A percentile compares a stretch with the other conserved stretches of the same genome.
phyloP scores from a whole-genome alignment of 371 early-diverging fungal species.

The Apophysomyces sp. region DNA sequence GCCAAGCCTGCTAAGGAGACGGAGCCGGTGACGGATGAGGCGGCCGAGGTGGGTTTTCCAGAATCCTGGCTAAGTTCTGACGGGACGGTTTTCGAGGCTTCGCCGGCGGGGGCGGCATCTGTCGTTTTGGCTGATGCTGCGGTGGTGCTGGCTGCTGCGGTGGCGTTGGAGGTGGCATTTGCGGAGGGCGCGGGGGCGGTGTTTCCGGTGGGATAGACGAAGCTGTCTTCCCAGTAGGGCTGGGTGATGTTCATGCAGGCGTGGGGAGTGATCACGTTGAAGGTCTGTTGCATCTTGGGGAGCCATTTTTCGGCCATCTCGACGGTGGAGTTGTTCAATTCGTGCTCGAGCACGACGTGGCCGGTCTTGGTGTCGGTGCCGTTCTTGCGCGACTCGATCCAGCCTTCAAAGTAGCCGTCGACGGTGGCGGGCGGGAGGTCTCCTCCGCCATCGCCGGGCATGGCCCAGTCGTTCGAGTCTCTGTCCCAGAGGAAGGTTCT shows the following conservation, averaged over 20 bases:
- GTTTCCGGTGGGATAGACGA: constrained; percentile 20
- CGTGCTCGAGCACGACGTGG: constrained; percentile 41
- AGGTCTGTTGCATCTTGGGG: constrained; percentile 26
- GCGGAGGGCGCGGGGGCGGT: neutral
- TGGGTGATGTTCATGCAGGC: constrained; percentile 30
- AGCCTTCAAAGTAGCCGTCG: constrained; percentile 40
- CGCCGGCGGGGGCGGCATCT: neutral
- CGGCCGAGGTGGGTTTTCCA: neutral
- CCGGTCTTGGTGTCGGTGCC: constrained; percentile 36
- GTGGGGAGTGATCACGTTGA: constrained; percentile 29
- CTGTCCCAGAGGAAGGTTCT: constrained; percentile 20
- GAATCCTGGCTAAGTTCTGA: neutral
- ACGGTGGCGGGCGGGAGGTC: constrained; percentile 29
- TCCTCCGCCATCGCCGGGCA: constrained; percentile 41
- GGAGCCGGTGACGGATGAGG: neutral
- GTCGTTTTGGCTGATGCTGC: neutral
- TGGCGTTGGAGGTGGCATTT: neutral
- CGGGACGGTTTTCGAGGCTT: neutral
- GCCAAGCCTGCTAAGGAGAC: neutral
- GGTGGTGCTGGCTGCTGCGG: neutral
- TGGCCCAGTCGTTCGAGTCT: constrained; percentile 23
- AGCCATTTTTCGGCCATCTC: constrained; percentile 38
- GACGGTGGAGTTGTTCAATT: constrained; percentile 38
- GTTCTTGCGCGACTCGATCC: constrained; percentile 33
- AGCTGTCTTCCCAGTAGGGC: constrained; percentile 32